Conservation (phyloP, 805 yeast species). For the Saccharomycopsis javanensis region DNA sequence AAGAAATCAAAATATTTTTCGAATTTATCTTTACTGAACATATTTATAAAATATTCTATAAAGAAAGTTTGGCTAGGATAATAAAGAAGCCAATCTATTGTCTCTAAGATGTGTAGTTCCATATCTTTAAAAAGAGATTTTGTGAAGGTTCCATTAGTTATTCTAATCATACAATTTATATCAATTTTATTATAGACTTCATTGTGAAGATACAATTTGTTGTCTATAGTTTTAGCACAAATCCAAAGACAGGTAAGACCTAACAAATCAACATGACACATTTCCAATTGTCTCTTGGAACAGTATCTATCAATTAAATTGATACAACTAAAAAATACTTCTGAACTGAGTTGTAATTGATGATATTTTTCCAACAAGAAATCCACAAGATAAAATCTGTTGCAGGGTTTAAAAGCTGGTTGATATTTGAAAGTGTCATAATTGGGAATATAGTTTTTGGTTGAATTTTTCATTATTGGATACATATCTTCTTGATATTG, state of each 20-base stretch:
- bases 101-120: constrained; percentile 36
- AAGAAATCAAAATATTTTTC: constrained; percentile 10
- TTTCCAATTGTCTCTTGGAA: constrained; percentile 27
- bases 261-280: constrained; percentile 29
- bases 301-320: constrained; percentile 33
- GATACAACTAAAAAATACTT: constrained; percentile 22
- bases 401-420: constrained; percentile 6
- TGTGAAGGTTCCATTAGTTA: constrained; percentile 1
- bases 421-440: constrained; percentile 6
- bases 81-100: constrained; percentile 30
- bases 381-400: constrained; percentile 6
- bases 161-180: constrained; percentile 4
- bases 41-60: constrained; percentile 16
- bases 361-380: constrained; percentile 8
- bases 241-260: constrained; percentile 40
- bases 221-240: constrained; percentile 30
- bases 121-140: constrained; percentile 36
- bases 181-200: constrained; percentile 5
- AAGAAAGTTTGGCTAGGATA: constrained; percentile 14
- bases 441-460: constrained; percentile 4
- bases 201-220: constrained; percentile 2
- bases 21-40: constrained; percentile 3
- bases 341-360: neutral
- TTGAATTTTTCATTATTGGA: neutral
- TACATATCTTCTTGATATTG: constrained; percentile 11